These are phyloP conservation scores for Penicillium fuscoglaucum DNA, from an alignment of 2,329 filamentous ascomycete genomes.

Conservation along the genomic window DNA sequence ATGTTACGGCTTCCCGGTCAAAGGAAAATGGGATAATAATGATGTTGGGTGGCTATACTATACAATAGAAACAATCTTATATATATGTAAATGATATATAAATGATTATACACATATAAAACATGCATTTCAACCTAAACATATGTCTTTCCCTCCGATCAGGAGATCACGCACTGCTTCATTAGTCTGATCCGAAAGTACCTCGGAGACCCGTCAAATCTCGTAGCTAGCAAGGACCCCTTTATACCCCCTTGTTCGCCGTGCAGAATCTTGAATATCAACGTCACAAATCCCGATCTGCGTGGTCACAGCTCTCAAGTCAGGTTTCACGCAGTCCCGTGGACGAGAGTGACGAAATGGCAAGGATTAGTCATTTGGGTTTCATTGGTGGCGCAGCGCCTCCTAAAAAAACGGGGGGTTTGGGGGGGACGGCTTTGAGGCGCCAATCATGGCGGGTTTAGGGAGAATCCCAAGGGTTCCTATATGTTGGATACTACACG, in stretches of 20 bases:
- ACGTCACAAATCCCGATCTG: slow-evolving; percentile 9
- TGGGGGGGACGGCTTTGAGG: not conserved
- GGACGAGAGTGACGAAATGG: slow-evolving; percentile 7
- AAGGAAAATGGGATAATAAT: slow-evolving; percentile 17
- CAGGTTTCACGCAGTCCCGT: not conserved
- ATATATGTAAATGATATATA: not conserved
- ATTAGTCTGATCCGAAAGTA: not conserved
- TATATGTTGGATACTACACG: not conserved
- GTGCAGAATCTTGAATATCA: slow-evolving; percentile 6
- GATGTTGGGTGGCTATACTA: slow-evolving; percentile 3
- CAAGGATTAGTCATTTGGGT: slow-evolving; percentile 7
- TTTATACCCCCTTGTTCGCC: slow-evolving; percentile 3
- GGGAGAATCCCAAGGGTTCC: not conserved
- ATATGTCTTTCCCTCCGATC: not conserved
- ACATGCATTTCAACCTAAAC: not conserved
- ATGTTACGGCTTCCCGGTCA: slow-evolving; percentile 25
- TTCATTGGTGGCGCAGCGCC: slow-evolving; percentile 6
- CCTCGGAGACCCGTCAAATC: not conserved
- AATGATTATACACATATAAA: not conserved
- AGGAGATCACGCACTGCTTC: not conserved
- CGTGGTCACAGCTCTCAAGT: not conserved
- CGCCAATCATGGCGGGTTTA: slow-evolving; percentile 1
- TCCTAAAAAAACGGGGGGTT: not conserved
- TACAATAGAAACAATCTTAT: not conserved
- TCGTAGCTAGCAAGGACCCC: not conserved